Evolutionary conservation across 768 basidiomycete species (phyloP).

Genomic region (Psilocybe azurescens): DNA sequence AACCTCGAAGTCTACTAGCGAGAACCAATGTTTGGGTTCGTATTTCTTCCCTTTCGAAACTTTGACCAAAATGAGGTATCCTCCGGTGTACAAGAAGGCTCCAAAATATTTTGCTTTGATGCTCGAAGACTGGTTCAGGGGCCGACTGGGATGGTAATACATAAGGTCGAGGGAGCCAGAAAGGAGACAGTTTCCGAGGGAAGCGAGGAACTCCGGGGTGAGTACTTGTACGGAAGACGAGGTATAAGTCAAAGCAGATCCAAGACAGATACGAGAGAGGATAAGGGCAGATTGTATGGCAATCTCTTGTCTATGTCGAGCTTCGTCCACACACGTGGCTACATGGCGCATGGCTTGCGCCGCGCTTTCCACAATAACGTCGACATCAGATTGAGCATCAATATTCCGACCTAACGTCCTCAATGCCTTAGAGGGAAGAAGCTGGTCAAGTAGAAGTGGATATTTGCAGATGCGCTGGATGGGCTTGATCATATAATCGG

Average conservation of each 20-base stretch:
- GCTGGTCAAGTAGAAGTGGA: conserved; percentile 84
- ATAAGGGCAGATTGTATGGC: conserved; percentile 72
- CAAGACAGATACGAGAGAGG: conserved; percentile 62
- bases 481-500: conserved; percentile 97
- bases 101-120: conserved; percentile 87
- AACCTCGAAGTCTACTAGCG: conserved; percentile 73
- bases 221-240: conserved; percentile 41
- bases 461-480: conserved; percentile 96
- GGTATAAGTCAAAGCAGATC: conserved; percentile 30
- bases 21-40: conserved; percentile 90
- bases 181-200: conserved; percentile 79
- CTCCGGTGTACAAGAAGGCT: conserved; percentile 86
- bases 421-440: conserved; percentile 45
- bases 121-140: conserved; percentile 48
- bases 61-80: conserved; percentile 88
- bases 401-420: conserved; percentile 26
- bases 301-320: conserved; percentile 68
- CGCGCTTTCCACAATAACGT: conserved; percentile 55
- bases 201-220: conserved; percentile 65
- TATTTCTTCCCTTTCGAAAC: conserved; percentile 81
- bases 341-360: conserved; percentile 77
- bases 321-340: conserved; percentile 82
- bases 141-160: conserved; percentile 59
- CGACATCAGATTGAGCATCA: conserved; percentile 37
- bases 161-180: conserved; percentile 91